Conservation (phyloP, 2,329 filamentous ascomycete species). For the Penicillium sp. region DNA sequence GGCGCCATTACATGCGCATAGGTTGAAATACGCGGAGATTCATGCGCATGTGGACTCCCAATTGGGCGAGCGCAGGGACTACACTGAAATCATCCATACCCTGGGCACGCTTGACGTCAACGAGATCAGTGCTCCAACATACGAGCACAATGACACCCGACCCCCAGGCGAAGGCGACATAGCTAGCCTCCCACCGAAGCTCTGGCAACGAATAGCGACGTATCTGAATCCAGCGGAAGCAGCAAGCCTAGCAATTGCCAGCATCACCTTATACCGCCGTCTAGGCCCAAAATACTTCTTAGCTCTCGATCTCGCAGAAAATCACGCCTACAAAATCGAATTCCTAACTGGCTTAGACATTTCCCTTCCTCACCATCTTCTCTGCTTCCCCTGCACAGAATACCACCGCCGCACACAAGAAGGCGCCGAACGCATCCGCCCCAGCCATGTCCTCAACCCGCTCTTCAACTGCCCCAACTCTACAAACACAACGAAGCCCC, state of each 20-base stretch:
- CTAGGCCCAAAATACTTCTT: conserved; percentile 43
- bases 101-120: conserved; percentile 33
- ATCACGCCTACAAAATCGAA: conserved; percentile 46
- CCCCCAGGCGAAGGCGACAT: conserved; percentile 43
- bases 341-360: conserved; percentile 53
- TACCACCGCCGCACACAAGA: conserved; percentile 55
- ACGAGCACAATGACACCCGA: conserved; percentile 22
- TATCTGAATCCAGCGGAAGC: conserved; percentile 46
- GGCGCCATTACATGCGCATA: conserved; percentile 35
- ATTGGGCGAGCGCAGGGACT: conserved; percentile 37
- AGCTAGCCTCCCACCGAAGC: conserved; percentile 42
- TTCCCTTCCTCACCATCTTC: conserved; percentile 53
- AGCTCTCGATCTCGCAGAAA: conserved; percentile 41
- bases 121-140: conserved; percentile 20
- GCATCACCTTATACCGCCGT: conserved; percentile 45
- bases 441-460: conserved; percentile 53
- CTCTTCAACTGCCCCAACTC: conserved; percentile 55
- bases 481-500: conserved; percentile 45
- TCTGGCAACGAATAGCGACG: conserved; percentile 48
- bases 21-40: conserved; percentile 31
- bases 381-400: conserved; percentile 56
- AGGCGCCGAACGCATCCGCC: conserved; percentile 53
- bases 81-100: conserved; percentile 37
- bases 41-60: conserved; percentile 34
- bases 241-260: conserved; percentile 50